Percentiles rank a stretch among this genome's conserved stretches.
phyloP scores from a whole-genome alignment of 345 rosid species.

The Pelargonium nanum region DNA sequence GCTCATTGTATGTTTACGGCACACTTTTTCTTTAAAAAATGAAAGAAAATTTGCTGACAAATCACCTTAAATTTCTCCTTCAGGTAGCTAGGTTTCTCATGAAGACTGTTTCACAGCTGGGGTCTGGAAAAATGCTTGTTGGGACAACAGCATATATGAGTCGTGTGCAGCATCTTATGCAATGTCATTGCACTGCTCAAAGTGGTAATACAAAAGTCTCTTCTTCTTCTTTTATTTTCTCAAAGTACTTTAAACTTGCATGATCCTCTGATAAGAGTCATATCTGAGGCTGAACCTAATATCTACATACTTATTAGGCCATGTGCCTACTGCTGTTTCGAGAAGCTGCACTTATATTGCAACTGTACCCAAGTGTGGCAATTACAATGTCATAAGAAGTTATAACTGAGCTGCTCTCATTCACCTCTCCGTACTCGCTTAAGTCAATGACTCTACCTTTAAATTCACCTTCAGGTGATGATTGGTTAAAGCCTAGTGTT shows the following conservation, averaged over 20 bases:
- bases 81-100: constrained; percentile 95
- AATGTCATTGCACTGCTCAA: constrained; percentile 57
- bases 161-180: constrained; percentile 57
- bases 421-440: background rate
- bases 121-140: constrained; percentile 72
- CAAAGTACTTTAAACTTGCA: background rate
- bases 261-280: background rate
- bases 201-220: constrained; percentile 55
- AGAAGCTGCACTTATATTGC: background rate
- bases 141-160: constrained; percentile 89
- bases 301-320: background rate
- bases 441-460: background rate
- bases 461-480: constrained; percentile 49
- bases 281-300: background rate
- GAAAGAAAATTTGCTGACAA: background rate
- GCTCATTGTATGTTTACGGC: too few species aligned
- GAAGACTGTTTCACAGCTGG: constrained; percentile 85
- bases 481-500: constrained; percentile 70
- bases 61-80: constrained; percentile 6
- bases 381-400: too few species aligned
- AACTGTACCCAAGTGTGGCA: background rate
- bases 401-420: too few species aligned
- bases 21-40: too few species aligned
- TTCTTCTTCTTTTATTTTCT: constrained; percentile 1
- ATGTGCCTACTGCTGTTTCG: background rate